Base-by-base conservation (phyloP, 1,284 basidiomycete genomes). In the Singerocomus inundabilis region DNA sequence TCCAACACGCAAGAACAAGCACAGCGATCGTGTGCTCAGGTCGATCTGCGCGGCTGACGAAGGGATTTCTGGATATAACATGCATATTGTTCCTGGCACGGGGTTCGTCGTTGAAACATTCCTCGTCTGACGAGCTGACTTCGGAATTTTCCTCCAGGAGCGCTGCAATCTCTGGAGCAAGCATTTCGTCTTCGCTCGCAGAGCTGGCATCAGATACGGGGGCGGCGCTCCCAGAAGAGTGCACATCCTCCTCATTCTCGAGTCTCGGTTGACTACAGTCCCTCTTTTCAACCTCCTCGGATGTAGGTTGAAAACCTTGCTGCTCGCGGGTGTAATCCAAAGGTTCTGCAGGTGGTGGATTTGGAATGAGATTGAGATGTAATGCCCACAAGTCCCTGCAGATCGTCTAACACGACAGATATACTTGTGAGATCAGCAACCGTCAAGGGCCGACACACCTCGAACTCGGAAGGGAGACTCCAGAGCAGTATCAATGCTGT, bases 321-420 rank as follows among this genome's bases (percentile, higher is more conserved):
- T 56, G 57, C 32, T 76, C 78, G 51, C 75, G 66, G 51, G 57
- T 62, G 56, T 78, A 70, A 32, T 76, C 60, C 52, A 78, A 73
- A 6, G 85, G 83, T 56, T 86, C 85, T 15, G 85, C 71, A 2
- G 77, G 73, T 0, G 81, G 81, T 11, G 83, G 82, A 33, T 75
- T 70, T 4, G 81, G 76, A 6, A 90, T 70, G 5, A 88, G 70
- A 36, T 77, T 74, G 1, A 95, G 73, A 67, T 93, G 80, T 18
- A 93, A 73, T 1, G 82, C 76, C 91, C 93, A 94, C 25, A 92
- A 58, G 60, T 95, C 92, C 54, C 85, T 78, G 58, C 89, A 92
- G 38, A 92, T 72, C 29, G 78, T 71, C 91, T 93, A 50, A 29
- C 29, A 18, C 28, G n/a, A 37, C 55, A 29, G 36, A 53, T 8